Conservation (phyloP, 2,329 filamentous ascomycete species). For the Fusarium anthophilum region DNA sequence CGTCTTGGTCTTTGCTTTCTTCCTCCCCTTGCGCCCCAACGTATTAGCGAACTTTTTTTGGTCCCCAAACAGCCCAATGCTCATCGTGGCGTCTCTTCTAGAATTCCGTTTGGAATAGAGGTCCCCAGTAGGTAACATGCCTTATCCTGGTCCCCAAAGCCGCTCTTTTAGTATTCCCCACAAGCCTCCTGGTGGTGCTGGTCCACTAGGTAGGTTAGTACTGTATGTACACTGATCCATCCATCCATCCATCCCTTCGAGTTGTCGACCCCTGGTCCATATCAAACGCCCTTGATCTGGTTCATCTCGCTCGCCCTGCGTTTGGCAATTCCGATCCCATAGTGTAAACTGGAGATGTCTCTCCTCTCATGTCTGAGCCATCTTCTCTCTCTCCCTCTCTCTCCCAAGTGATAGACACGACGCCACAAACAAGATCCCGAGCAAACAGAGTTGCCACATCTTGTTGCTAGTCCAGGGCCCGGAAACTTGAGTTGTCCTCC, state of each 20-base stretch:
- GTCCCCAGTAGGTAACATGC: conserved; percentile 31
- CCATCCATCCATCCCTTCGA: conserved; percentile 27
- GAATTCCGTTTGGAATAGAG: conserved; percentile 42
- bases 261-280: conserved; percentile 31
- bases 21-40: conserved; percentile 20
- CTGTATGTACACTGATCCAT: neutral
- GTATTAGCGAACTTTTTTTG: conserved; percentile 9
- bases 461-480: conserved; percentile 18
- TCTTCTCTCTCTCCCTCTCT: conserved; percentile 2
- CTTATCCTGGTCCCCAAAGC: conserved; percentile 29
- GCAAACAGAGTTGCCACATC: conserved; percentile 32
- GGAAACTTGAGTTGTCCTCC: conserved; percentile 27
- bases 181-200: conserved; percentile 21
- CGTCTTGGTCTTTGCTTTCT: conserved; percentile 7
- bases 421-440: conserved; percentile 18
- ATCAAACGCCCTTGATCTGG: conserved; percentile 37
- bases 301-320: conserved; percentile 40
- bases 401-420: neutral
- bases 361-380: neutral
- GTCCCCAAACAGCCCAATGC: conserved; percentile 10
- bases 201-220: neutral
- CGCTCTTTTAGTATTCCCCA: conserved; percentile 38
- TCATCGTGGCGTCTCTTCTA: conserved; percentile 40
- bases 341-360: neutral
- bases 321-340: conserved; percentile 21